Evolutionary conservation across 768 basidiomycete species (phyloP).

Genomic region (Lactarius sp.): DNA sequence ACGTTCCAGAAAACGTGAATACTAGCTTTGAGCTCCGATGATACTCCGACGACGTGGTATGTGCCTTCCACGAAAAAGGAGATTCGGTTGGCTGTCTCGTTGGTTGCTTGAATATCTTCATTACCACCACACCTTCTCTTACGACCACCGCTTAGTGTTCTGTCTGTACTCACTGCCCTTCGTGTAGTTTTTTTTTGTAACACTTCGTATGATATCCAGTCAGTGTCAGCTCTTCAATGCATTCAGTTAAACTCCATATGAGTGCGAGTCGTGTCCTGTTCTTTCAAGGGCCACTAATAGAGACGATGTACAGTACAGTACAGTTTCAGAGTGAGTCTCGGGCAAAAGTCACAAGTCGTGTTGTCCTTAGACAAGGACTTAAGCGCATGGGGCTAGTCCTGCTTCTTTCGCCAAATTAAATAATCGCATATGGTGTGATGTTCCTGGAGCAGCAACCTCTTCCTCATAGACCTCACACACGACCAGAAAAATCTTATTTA

Average conservation of each 20-base stretch:
- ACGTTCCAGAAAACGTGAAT: conserved; percentile 67
- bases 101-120: background rate
- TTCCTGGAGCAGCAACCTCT: too few species aligned
- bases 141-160: background rate
- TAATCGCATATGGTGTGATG: background rate
- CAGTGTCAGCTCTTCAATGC: conserved; percentile 18
- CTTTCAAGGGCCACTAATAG: too few species aligned
- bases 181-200: conserved; percentile 21
- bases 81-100: background rate
- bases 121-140: background rate
- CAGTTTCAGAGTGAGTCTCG: too few species aligned
- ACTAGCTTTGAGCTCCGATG: conserved; percentile 86
- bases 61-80: conserved; percentile 7
- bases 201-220: conserved; percentile 22
- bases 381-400: background rate
- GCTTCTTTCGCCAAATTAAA: background rate
- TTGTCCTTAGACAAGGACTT: too few species aligned
- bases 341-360: too few species aligned
- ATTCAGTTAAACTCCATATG: background rate
- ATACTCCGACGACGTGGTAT: conserved; percentile 19
- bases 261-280: background rate
- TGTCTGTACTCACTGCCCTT: conserved; percentile 21
- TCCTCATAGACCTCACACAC: background rate
- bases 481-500: background rate
- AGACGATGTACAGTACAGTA: too few species aligned